phyloP scores from a whole-genome alignment of 345 rosid genomes.

The Hibiscus tridactylites region DNA sequence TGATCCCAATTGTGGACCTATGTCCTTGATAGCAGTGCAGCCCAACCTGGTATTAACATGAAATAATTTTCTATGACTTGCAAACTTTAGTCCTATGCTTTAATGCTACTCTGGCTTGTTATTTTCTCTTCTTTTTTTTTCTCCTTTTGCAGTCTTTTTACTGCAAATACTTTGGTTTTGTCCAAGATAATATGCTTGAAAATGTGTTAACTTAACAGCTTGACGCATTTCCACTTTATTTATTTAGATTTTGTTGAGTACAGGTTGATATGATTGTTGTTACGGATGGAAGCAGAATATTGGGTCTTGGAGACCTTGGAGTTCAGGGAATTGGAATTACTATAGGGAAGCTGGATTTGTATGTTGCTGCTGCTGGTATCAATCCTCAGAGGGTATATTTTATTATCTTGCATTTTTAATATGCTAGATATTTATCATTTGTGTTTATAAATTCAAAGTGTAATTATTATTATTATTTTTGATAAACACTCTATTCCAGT shows the following conservation, averaged over 20 bases:
- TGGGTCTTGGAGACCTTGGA: conserved; percentile 99
- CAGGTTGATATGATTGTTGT: conserved; percentile 99
- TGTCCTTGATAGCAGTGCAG: background rate
- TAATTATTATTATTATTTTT: too few relatives aligned
- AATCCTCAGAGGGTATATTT: conserved; percentile 87
- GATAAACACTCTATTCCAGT: too few relatives aligned
- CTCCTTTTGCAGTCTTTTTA: too few relatives aligned
- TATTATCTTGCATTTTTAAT: background rate
- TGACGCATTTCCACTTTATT: background rate
- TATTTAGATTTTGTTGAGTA: background rate
- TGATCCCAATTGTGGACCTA: background rate
- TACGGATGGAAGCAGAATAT: conserved; percentile 96
- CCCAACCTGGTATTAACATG: background rate
- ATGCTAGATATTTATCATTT: background rate
- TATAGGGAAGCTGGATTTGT: conserved; percentile 89
- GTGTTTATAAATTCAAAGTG: background rate
- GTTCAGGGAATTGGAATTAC: conserved; percentile 95
- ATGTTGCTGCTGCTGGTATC: conserved; percentile 97
- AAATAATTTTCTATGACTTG: background rate
- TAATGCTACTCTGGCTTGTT: too few relatives aligned
- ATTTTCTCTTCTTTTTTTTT: too few relatives aligned
- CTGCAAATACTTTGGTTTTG: background rate
- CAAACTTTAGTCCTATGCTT: background rate
- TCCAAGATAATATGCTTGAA: background rate
- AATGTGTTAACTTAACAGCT: background rate